Conservation (phyloP, 768 basidiomycete species). For the Vararia minispora region DNA sequence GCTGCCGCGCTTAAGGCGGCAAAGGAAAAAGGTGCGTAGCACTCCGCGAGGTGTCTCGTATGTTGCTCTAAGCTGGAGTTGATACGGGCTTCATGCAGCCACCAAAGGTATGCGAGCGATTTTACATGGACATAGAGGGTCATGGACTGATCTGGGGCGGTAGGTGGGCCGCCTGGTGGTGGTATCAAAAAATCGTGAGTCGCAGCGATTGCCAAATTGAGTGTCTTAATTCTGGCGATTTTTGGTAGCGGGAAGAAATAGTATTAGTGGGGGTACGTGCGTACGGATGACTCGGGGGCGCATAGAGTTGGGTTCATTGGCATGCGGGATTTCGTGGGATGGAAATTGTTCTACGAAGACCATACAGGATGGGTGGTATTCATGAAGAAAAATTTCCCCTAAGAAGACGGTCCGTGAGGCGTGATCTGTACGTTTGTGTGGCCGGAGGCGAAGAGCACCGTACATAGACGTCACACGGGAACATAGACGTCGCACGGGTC, state of each 20-base stretch:
- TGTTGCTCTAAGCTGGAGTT: constrained; percentile 1
- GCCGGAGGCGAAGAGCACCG: no score
- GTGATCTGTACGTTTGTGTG: no score
- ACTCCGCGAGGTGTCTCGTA: neutral
- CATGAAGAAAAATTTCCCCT: no score
- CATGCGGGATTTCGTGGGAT: constrained; percentile 8
- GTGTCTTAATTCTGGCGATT: no score
- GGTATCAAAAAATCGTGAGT: constrained; percentile 89
- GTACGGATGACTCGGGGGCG: neutral
- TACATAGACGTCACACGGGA: no score
- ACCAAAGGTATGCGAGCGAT: constrained; percentile 34
- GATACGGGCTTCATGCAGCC: constrained; percentile 25
- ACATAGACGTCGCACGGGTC: neutral
- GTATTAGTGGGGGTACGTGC: neutral
- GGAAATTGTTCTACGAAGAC: no score
- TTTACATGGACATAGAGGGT: constrained; percentile 6
- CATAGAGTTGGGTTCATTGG: no score
- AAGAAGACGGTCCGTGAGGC: no score
- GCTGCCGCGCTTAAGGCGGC: constrained; percentile 63
- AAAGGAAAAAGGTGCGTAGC: constrained; percentile 51
- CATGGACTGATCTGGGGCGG: constrained; percentile 6
- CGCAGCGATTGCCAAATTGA: neutral
- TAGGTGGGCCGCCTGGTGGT: constrained; percentile 59
- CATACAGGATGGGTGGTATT: no score
- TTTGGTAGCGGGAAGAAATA: neutral